These are phyloP conservation scores for Ogataea pini DNA, from an alignment of 805 yeast genomes.

Conservation along the genomic window DNA sequence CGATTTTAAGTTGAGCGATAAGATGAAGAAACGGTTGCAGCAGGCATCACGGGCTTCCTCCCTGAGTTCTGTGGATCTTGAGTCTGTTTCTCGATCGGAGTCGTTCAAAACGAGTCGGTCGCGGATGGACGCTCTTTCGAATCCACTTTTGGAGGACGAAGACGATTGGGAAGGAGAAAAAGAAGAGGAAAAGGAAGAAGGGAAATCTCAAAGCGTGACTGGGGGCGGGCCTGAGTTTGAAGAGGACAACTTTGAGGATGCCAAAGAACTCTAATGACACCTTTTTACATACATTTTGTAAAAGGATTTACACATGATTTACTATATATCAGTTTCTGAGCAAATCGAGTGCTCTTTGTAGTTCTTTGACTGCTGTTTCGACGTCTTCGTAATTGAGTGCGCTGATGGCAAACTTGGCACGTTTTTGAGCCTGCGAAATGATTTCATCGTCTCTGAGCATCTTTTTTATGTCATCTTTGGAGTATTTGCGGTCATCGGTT, in stretches of 20 bases:
- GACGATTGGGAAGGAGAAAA: constrained; percentile 12
- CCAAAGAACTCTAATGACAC: constrained; percentile 19
- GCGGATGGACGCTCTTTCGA: constrained; percentile 18
- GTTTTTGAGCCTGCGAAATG: constrained; percentile 62
- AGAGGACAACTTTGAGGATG: constrained; percentile 27
- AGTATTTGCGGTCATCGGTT: constrained; percentile 12
- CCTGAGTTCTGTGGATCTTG: constrained; percentile 24
- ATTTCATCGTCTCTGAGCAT: constrained; percentile 57
- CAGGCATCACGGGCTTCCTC: constrained; percentile 25
- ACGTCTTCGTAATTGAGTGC: constrained; percentile 79
- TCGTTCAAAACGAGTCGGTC: constrained; percentile 25
- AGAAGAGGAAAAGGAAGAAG: constrained; percentile 5
- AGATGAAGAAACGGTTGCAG: constrained; percentile 32
- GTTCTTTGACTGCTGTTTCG: constrained; percentile 64
- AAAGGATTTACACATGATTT: no score
- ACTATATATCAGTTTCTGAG: constrained; percentile 28
- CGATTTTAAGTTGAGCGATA: constrained; percentile 33
- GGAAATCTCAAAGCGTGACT: constrained; percentile 4
- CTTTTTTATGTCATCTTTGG: constrained; percentile 43
- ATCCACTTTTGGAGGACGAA: constrained; percentile 21
- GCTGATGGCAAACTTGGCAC: constrained; percentile 73
- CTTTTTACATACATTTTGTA: not conserved
- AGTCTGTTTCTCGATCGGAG: constrained; percentile 24
- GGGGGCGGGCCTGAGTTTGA: constrained; percentile 6
- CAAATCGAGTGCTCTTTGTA: constrained; percentile 53